Evolutionary conservation across 345 rosid species (phyloP), one percentile per base, ranked within the genome.

Genomic region (Populus davidiana): DNA sequence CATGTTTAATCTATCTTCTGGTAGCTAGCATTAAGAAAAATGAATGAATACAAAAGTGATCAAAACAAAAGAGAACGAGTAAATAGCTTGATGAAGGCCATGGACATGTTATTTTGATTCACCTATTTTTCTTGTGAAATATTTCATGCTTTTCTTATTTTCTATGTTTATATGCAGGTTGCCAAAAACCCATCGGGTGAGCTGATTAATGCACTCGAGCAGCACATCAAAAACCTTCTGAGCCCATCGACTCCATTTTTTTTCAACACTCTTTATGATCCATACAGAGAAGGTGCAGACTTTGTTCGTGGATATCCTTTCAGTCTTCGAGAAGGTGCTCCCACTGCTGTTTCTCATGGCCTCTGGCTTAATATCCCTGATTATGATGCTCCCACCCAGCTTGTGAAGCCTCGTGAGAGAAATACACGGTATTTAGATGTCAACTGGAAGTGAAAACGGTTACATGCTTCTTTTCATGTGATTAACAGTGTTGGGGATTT

Each of bases 211-310:
- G 89, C 85, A 39, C 79, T 86, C 2, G 87, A 86, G 82, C 88
- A 85, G 77, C 91, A 88, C 82, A 85, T 88, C 66, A 82, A 80
- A 75, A 88, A 86, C 80, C 83, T 88, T 63, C 36, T 85, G 5
- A 36, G 81, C 35, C 89, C 91, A 77, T 86, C 88, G 16, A 86
- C 89, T 13, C 88, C 89, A 21, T 7, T n/a, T 70, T 83, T 82
- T 75, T 88, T 88, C 75, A 88, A 88, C 85, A 86, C 91, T 20
- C 89, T 88, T 20, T 86, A 88, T 77, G 89, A 88, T 82, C 91
- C 91, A 25, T 88, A 74, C 81, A 79, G 85, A 64, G 84, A 85
- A 59, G 88, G 85, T 8, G 86, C 82, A 1, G 89, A 88, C 76
- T 88, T 88, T 82, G 85, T 84, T 25, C 86, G 83, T 64, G 89